Conservation (phyloP, 2,329 filamentous ascomycete genomes). For the Diaporthe capsici region DNA sequence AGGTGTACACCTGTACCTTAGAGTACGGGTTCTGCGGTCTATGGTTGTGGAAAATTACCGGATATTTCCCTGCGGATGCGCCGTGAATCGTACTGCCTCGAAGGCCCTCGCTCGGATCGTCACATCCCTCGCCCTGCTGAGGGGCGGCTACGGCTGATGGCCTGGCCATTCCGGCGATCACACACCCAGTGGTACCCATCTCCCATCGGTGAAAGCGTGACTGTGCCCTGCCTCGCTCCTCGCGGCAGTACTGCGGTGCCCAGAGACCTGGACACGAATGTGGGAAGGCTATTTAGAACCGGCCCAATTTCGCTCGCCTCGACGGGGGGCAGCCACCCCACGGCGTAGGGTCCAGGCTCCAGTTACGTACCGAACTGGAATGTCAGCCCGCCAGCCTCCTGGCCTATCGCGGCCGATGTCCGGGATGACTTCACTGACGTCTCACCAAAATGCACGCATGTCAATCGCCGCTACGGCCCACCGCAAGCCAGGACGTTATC, state of each 20-base stretch:
- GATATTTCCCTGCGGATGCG: slow-evolving; percentile 22
- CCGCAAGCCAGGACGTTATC: slow-evolving; percentile 1
- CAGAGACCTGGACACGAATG: background rate
- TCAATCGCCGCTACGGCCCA: slow-evolving; percentile 2
- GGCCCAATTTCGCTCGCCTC: slow-evolving; percentile 31
- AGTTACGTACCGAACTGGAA: slow-evolving; percentile 19
- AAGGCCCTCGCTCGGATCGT: slow-evolving; percentile 28
- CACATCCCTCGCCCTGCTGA: slow-evolving; percentile 20
- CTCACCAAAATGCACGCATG: slow-evolving; percentile 18
- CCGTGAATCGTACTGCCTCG: slow-evolving; percentile 29
- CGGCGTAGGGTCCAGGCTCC: slow-evolving; percentile 18
- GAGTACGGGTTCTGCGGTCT: slow-evolving; percentile 19
- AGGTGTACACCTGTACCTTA: slow-evolving; percentile 4
- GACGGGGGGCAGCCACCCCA: slow-evolving; percentile 4
- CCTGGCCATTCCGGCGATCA: slow-evolving; percentile 27
- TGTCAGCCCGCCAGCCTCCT: slow-evolving; percentile 19
- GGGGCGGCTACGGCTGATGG: slow-evolving; percentile 24
- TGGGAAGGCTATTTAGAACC: slow-evolving; percentile 17
- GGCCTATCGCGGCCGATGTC: slow-evolving; percentile 29
- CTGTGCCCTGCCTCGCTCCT: slow-evolving; percentile 13
- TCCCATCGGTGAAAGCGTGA: slow-evolving; percentile 6
- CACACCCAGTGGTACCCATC: slow-evolving; percentile 14
- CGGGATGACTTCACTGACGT: slow-evolving; percentile 32
- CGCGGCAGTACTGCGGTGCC: slow-evolving; percentile 12
- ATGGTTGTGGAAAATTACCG: slow-evolving; percentile 21